Conservation (phyloP, 129 eudicot genomes). For the Flaveria robusta region DNA sequence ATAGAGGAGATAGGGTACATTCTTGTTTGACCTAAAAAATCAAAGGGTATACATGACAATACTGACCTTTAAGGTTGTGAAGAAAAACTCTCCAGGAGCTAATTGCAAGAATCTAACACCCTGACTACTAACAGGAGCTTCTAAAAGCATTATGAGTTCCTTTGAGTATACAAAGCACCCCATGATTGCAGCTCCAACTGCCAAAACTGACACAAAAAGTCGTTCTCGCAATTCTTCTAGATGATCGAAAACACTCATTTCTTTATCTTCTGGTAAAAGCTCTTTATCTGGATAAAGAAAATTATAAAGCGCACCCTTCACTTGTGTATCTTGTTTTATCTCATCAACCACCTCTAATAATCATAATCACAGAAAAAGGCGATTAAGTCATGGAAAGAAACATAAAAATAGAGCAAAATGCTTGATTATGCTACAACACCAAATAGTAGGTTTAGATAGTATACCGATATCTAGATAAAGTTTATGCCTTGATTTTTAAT, state of each 20-base stretch:
- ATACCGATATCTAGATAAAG: slow-evolving; percentile 1
- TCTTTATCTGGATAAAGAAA: slow-evolving; percentile 87
- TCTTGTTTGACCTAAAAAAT: slow-evolving; percentile 6
- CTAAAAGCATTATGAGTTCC: slow-evolving; percentile 87
- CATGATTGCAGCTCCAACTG: slow-evolving; percentile 79
- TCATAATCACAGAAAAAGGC: slow-evolving; percentile 10
- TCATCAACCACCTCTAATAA: slow-evolving; percentile 52
- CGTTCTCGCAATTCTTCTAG: slow-evolving; percentile 88
- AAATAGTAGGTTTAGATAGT: neutral
- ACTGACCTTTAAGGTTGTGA: slow-evolving; percentile 85
- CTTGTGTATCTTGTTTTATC: slow-evolving; percentile 42
- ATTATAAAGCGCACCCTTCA: slow-evolving; percentile 55
- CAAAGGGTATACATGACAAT: neutral
- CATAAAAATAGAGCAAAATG: neutral
- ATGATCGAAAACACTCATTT: slow-evolving; percentile 93
- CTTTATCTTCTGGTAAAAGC: slow-evolving; percentile 88
- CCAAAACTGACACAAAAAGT: slow-evolving; percentile 79
- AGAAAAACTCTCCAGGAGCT: slow-evolving; percentile 98
- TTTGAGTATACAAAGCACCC: slow-evolving; percentile 93
- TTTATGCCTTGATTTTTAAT: neutral
- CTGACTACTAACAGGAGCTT: slow-evolving; percentile 87
- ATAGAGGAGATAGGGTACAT: neutral
- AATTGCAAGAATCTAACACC: slow-evolving; percentile 94
- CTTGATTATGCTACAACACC: neutral
- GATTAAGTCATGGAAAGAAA: neutral